phyloP scores from a whole-genome alignment of 2,329 filamentous ascomycete species.

The Biscogniauxia mediterranea region DNA sequence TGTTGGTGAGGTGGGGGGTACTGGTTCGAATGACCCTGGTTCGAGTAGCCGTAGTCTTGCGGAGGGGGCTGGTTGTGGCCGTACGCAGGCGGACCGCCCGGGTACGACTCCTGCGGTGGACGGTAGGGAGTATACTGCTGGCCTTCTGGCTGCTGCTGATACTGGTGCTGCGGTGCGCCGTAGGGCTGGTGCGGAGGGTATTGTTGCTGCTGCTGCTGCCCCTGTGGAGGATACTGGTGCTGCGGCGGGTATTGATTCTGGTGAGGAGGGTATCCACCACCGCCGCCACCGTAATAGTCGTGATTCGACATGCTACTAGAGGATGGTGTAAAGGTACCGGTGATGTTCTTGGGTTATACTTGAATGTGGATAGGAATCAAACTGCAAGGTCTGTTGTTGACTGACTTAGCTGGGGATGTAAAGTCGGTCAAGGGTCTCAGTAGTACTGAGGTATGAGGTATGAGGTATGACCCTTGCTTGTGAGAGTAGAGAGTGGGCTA shows the following conservation, averaged over 20 bases:
- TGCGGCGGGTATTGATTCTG: slow-evolving; percentile 19
- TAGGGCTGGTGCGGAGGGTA: slow-evolving; percentile 12
- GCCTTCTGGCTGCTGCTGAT: slow-evolving; percentile 10
- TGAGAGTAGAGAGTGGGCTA: no score
- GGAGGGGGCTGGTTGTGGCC: slow-evolving; percentile 9
- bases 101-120: slow-evolving; percentile 18
- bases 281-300: slow-evolving; percentile 24
- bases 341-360: no score
- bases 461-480: no score
- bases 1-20: slow-evolving; percentile 18
- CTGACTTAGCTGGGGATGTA: slow-evolving; percentile 33
- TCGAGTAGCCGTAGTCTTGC: not conserved
- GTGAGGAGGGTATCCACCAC: slow-evolving; percentile 13
- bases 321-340: not conserved
- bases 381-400: no score
- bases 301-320: slow-evolving; percentile 25
- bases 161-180: slow-evolving; percentile 15
- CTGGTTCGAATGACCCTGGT: slow-evolving; percentile 6
- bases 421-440: not conserved
- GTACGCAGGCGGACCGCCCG: slow-evolving; percentile 16
- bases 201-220: slow-evolving; percentile 12
- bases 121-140: slow-evolving; percentile 10
- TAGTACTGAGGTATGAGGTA: no score
- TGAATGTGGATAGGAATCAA: not conserved
- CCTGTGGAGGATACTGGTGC: slow-evolving; percentile 10